Base-by-base conservation (phyloP, 2,329 filamentous ascomycete genomes). In the Sporothrix brunneoviolacea region DNA sequence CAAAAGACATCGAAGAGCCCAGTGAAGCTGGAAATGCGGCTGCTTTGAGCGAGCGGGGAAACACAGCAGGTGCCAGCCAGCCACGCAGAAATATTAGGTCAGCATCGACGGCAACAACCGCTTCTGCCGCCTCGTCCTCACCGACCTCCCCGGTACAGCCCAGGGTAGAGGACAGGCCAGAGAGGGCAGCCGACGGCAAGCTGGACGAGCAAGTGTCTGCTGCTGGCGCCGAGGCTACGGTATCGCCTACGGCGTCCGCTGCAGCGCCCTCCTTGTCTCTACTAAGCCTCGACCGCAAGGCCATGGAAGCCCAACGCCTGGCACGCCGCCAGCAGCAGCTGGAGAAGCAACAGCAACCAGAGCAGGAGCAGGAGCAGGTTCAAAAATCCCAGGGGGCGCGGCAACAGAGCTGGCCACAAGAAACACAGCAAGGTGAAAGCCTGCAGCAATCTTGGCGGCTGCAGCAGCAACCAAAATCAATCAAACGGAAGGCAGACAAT, bases 221-320 rank as follows among this genome's bases (percentile, higher is more conserved):
- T 10, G 24, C 24, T 5, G 24, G 24, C 24, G 24, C 24, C 10
- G 24, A 10, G 5, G 24, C 24, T 28, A 10, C 24, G n/a, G n/a
- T n/a, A n/a, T n/a, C n/a, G n/a, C n/a, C n/a, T n/a, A n/a, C n/a
- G n/a, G n/a, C n/a, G n/a, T n/a, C n/a, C n/a, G n/a, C 30, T 18
- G 37, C 30, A 12, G 10, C 42, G 22, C 30, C 28, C 13, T 21
- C 43, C 38, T 47, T 22, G 28, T 71, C 73, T 0, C 58, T 80
- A 0, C 61, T 76, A 4, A 76, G 77, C 4, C 66, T 95, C 1
- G 79, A 95, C 68, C 79, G 91, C 32, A 88, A 83, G 65, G 78
- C 81, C 47, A 93, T 95, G 88, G 91, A 96, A 65, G 74, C 83
- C 60, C 89, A 94, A 63, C 82, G 91, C 36, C 75, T 95, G 13